Percentiles rank a stretch among this genome's conserved stretches.
phyloP scores from a whole-genome alignment of 1,139 yeast genomes.

The Yamadazyma atmosphaerica region DNA sequence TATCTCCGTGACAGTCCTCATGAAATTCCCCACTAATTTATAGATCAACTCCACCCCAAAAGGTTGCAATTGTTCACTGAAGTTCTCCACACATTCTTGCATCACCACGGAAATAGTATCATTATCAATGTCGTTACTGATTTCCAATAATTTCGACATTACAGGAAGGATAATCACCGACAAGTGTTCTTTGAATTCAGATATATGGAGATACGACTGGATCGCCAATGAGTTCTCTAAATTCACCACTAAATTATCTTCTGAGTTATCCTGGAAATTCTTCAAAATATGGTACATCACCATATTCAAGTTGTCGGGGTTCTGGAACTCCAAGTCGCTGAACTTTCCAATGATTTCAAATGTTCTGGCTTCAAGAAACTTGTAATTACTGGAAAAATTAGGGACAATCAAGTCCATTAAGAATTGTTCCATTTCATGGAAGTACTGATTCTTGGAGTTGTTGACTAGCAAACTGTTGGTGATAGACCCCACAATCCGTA shows the following conservation, averaged over 20 bases:
- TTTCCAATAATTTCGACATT: conserved; percentile 73
- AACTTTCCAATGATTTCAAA: conserved; percentile 75
- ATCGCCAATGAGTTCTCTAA: conserved; percentile 84
- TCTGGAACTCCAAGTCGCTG: conserved; percentile 59
- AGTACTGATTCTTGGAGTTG: conserved; percentile 56
- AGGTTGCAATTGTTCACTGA: conserved; percentile 86
- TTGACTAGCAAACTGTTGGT: conserved; percentile 59
- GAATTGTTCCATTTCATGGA: conserved; percentile 65
- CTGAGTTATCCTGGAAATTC: conserved; percentile 42
- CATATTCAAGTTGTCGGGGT: conserved; percentile 52
- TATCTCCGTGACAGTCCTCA: conserved; percentile 71
- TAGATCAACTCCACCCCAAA: conserved; percentile 86
- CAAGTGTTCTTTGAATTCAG: conserved; percentile 66
- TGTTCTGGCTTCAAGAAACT: conserved; percentile 82
- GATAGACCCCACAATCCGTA: conserved; percentile 76
- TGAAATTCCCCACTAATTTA: conserved; percentile 76
- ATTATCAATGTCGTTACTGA: conserved; percentile 82
- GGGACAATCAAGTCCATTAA: conserved; percentile 68
- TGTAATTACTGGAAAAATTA: conserved; percentile 60
- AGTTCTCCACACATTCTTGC: conserved; percentile 93
- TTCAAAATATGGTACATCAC: conserved; percentile 61
- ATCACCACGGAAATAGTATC: conserved; percentile 88
- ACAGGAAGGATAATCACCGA: conserved; percentile 72
- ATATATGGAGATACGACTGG: conserved; percentile 71
- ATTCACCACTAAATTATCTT: conserved; percentile 68